phyloP scores from a whole-genome alignment of 306 rosid species.

The Castanea crenata region DNA sequence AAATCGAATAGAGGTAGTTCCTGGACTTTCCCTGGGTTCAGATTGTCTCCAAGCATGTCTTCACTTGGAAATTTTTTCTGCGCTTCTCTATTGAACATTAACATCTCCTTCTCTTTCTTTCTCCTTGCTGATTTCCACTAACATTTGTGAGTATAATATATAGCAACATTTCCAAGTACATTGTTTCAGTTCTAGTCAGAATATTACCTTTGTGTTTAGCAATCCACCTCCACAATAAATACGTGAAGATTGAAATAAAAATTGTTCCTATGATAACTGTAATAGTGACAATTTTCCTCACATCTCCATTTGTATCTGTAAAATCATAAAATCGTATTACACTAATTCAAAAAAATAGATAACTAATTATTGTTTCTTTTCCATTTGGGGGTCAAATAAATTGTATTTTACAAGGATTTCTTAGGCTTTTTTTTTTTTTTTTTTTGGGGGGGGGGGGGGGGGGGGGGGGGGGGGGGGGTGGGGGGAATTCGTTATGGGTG shows the following conservation, averaged over 20 bases:
- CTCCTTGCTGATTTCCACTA: background rate
- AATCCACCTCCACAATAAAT: slow-evolving; percentile 16
- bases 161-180: background rate
- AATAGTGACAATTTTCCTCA: background rate
- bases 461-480: too few species aligned
- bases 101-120: background rate
- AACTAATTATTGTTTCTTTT: too few species aligned
- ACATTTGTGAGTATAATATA: background rate
- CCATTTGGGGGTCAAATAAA: too few species aligned
- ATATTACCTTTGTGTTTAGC: slow-evolving; percentile 7
- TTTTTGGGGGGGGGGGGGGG: too few species aligned
- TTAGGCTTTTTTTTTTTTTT: too few species aligned
- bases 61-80: background rate
- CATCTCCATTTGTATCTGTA: background rate
- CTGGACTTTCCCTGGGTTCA: slow-evolving; percentile 14
- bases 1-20: slow-evolving; percentile 21
- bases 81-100: background rate
- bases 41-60: background rate
- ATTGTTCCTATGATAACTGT: slow-evolving; percentile 5
- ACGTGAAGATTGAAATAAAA: background rate
- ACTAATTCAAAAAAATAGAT: too few species aligned
- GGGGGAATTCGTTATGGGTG: too few species aligned
- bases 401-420: too few species aligned
- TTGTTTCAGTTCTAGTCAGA: background rate
- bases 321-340: background rate